These are phyloP conservation scores for Blastobotrys buckinghamii DNA, from an alignment of 1,139 yeast species.

Conservation along the genomic window DNA sequence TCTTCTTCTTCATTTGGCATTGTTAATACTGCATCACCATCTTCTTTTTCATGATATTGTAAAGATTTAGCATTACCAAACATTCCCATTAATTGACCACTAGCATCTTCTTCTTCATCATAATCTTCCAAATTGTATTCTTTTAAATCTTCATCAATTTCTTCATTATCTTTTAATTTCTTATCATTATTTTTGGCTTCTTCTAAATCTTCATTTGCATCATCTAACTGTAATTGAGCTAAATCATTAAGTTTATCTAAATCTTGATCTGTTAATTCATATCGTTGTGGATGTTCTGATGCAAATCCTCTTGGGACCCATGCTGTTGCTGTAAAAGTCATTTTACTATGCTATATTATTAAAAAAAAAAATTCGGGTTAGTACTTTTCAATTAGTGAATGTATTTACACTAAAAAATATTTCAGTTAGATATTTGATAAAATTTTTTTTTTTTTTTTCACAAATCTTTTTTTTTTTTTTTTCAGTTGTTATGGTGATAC, in stretches of 20 bases:
- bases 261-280: constrained; percentile 85
- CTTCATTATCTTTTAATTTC: constrained; percentile 25
- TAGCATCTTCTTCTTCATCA: constrained; percentile 60
- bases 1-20: constrained; percentile 53
- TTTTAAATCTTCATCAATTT: constrained; percentile 60
- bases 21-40: constrained; percentile 69
- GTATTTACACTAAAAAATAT: not conserved
- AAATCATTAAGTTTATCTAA: constrained; percentile 83
- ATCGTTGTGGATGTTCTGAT: constrained; percentile 84
- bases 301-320: constrained; percentile 99
- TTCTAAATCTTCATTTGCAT: constrained; percentile 6
- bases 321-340: constrained; percentile 82
- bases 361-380: not conserved
- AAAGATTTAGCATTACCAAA: constrained; percentile 41
- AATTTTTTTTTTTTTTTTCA: too few relatives aligned
- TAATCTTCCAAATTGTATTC: constrained; percentile 83
- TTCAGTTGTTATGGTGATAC: not conserved
- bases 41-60: constrained; percentile 50
- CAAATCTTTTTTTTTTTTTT: not conserved
- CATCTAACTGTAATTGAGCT: constrained; percentile 70
- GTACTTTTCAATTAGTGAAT: not conserved
- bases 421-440: not conserved
- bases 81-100: constrained; percentile 37
- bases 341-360: constrained; percentile 5
- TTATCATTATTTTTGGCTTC: constrained; percentile 13